phyloP scores from a whole-genome alignment of 441 rosid species.

The Populus hybrid region DNA sequence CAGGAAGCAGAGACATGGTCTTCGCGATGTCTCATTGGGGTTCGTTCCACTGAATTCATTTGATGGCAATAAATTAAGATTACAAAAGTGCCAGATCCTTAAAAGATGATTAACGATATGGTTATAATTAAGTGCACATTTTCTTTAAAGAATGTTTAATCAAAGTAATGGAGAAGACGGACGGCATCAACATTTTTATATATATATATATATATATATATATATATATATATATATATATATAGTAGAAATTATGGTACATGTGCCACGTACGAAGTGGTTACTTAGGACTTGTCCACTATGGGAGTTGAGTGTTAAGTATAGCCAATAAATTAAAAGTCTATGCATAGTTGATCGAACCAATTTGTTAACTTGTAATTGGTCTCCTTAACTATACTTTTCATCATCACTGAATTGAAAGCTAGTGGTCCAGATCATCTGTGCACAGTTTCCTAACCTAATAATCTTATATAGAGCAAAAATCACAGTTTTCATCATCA shows the following conservation, averaged over 20 bases:
- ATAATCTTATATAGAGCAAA: neutral
- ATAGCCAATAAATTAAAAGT: neutral
- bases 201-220: neutral
- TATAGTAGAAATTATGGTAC: constrained; percentile 11
- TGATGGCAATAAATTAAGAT: neutral
- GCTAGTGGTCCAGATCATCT: constrained; percentile 33
- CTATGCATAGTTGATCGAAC: constrained; percentile 2
- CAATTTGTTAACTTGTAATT: constrained; percentile 23
- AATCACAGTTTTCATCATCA: no score
- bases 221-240: no score
- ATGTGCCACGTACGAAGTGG: constrained; percentile 29
- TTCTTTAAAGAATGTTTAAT: neutral
- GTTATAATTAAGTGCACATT: neutral
- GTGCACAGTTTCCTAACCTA: constrained; percentile 23
- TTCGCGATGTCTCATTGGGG: constrained; percentile 19
- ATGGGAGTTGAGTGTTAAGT: neutral
- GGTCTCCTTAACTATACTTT: constrained; percentile 16
- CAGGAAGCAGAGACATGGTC: constrained; percentile 20
- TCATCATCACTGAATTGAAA: constrained; percentile 18
- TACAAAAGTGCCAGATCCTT: neutral
- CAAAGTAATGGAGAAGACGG: neutral
- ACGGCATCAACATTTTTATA: neutral
- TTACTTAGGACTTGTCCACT: constrained; percentile 18
- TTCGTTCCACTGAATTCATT: constrained; percentile 19
- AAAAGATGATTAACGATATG: neutral